Evolutionary conservation across 169 alveolate species (phyloP).

Genomic region (Eimeria falciformis): DNA sequence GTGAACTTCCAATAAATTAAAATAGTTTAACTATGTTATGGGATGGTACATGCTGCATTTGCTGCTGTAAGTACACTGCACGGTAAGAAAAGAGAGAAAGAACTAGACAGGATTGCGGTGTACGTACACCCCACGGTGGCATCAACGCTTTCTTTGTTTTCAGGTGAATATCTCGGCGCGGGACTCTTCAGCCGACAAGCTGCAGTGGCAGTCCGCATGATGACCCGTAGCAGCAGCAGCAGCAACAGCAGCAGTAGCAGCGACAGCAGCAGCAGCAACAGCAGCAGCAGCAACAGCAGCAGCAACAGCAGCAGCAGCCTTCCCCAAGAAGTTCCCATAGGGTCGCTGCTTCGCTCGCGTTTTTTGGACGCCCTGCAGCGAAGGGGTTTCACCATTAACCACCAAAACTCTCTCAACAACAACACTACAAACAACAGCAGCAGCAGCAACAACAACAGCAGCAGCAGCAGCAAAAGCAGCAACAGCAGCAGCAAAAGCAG

Average conservation of each 20-base stretch:
- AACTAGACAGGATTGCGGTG: too few relatives aligned
- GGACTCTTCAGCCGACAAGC: constrained; percentile 60
- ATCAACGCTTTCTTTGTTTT: too few relatives aligned
- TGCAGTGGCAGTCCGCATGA: constrained; percentile 58
- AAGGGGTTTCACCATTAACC: neutral
- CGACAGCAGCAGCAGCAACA: too few relatives aligned
- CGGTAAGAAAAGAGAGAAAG: too few relatives aligned
- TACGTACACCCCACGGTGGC: too few relatives aligned
- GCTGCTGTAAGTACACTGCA: neutral
- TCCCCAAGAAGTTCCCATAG: neutral
- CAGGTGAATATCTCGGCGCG: constrained; percentile 29
- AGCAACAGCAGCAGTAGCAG: neutral
- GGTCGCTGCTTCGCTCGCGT: neutral
- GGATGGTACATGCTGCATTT: neutral
- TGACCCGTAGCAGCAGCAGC: constrained; percentile 39
- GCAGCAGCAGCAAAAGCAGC: neutral
- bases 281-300: neutral
- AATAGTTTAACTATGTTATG: too few relatives aligned
- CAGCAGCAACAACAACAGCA: neutral
- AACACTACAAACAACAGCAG: neutral
- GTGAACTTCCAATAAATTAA: too few relatives aligned
- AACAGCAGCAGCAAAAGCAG: neutral
- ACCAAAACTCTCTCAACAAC: neutral
- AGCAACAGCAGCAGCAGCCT: neutral
- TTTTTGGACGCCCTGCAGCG: neutral